Conservation (phyloP, 306 rosid genomes). For the Vachellia collinsii region DNA sequence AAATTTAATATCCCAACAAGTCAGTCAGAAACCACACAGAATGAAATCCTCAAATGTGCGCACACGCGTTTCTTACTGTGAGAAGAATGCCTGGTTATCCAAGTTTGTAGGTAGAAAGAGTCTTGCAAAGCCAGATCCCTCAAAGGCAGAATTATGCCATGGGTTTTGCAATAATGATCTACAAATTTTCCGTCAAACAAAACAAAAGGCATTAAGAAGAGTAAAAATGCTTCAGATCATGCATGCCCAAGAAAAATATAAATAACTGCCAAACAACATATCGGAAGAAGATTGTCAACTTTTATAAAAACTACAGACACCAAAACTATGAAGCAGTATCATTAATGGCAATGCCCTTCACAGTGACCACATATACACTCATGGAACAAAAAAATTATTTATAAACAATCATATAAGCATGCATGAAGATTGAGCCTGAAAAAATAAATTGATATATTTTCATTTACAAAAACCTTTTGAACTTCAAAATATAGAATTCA, state of each 20-base stretch:
- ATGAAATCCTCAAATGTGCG: conserved; percentile 20
- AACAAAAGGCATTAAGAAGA: conserved; percentile 32
- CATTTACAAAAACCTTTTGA: background rate
- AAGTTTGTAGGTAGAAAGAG: conserved; percentile 91
- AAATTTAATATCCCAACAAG: conserved; percentile 37
- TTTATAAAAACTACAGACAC: background rate
- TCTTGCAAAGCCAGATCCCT: conserved; percentile 97
- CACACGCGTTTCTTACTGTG: conserved; percentile 66
- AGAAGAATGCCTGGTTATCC: conserved; percentile 80
- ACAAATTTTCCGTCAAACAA: conserved; percentile 46
- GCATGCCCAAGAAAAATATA: background rate
- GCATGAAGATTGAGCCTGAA: conserved; percentile 4
- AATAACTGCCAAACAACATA: background rate
- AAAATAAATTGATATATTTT: background rate
- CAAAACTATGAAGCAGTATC: background rate
- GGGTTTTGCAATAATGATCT: conserved; percentile 93
- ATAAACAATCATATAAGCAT: background rate
- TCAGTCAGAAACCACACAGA: conserved; percentile 38
- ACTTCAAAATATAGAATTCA: background rate
- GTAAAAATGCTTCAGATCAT: background rate
- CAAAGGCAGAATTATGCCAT: conserved; percentile 97
- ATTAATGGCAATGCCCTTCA: background rate
- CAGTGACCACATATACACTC: background rate
- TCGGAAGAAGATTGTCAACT: conserved; percentile 2
- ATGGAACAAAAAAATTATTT: background rate